Percentiles rank a stretch among this genome's conserved stretches.
These are phyloP conservation scores for Cordyceps cicadae DNA, from an alignment of 2,329 filamentous ascomycete species.

Conservation along the genomic window DNA sequence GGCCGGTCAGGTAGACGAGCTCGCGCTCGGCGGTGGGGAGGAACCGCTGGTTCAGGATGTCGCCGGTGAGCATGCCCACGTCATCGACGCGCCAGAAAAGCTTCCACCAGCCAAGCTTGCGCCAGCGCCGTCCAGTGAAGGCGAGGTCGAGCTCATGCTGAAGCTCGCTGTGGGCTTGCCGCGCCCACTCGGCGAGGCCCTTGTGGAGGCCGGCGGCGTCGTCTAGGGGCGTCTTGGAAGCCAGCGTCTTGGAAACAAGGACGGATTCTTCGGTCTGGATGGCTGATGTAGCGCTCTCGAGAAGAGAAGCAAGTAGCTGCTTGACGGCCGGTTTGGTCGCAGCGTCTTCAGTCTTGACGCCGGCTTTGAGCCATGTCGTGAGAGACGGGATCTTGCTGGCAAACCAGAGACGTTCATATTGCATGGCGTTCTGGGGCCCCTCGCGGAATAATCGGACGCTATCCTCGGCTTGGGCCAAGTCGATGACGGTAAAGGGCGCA, in stretches of 20 bases:
- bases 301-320: slow-evolving; percentile 57
- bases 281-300: slow-evolving; percentile 44
- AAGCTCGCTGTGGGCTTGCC: slow-evolving; percentile 73
- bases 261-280: slow-evolving; percentile 43
- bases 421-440: slow-evolving; percentile 59
- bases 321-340: slow-evolving; percentile 58
- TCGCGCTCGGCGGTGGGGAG: slow-evolving; percentile 70
- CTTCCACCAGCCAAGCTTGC: slow-evolving; percentile 84
- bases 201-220: slow-evolving; percentile 42
- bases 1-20: slow-evolving; percentile 74
- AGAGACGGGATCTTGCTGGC: slow-evolving; percentile 60
- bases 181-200: slow-evolving; percentile 64
- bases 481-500: slow-evolving; percentile 48
- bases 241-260: slow-evolving; percentile 26
- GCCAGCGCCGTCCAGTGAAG: slow-evolving; percentile 70
- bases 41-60: slow-evolving; percentile 70
- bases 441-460: slow-evolving; percentile 61
- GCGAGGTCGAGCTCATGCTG: slow-evolving; percentile 70
- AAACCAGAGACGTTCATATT: slow-evolving; percentile 68
- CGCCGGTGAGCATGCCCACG: slow-evolving; percentile 71
- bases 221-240: slow-evolving; percentile 26
- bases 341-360: slow-evolving; percentile 31
- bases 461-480: slow-evolving; percentile 52
- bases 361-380: slow-evolving; percentile 55
- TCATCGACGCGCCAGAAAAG: slow-evolving; percentile 93